Evolutionary conservation across 1,284 basidiomycete species (phyloP).

Genomic region (Salmacisia buchloeana): DNA sequence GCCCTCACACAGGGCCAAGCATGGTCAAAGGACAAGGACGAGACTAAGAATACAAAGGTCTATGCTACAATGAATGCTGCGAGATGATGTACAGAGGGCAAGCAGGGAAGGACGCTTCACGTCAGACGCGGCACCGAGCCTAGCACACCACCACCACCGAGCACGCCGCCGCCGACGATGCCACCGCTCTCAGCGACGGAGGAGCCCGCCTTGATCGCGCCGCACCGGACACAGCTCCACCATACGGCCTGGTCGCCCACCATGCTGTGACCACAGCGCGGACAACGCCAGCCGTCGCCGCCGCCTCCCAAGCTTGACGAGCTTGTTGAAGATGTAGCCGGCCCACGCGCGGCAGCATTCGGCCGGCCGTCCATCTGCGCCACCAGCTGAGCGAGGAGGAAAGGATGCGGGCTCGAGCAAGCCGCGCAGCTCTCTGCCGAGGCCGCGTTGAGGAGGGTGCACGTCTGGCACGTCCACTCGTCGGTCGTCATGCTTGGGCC

Average conservation of each 20-base stretch:
- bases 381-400: neutral
- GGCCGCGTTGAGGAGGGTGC: slow-evolving; percentile 8
- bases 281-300: slow-evolving; percentile 10
- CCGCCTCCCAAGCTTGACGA: neutral
- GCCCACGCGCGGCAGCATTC: neutral
- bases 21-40: no score
- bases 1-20: no score
- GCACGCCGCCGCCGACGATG: neutral
- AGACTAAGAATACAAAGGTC: no score
- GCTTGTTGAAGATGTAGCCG: neutral
- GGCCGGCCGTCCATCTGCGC: no score
- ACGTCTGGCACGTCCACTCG: slow-evolving; percentile 13
- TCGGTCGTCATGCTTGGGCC: neutral
- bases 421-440: neutral
- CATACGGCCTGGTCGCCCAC: slow-evolving; percentile 1
- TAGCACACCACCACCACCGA: neutral
- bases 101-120: no score
- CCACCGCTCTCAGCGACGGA: neutral
- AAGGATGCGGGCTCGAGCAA: slow-evolving; percentile 4
- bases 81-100: no score
- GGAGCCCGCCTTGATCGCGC: slow-evolving; percentile 4
- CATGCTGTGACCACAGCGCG: slow-evolving; percentile 8
- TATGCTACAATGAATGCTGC: no score
- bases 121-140: no score
- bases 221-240: slow-evolving; percentile 10